Percentiles rank a stretch among this genome's conserved stretches.
Conservation (phyloP, 2,329 filamentous ascomycete genomes). For the Paecilomyces variotii region DNA sequence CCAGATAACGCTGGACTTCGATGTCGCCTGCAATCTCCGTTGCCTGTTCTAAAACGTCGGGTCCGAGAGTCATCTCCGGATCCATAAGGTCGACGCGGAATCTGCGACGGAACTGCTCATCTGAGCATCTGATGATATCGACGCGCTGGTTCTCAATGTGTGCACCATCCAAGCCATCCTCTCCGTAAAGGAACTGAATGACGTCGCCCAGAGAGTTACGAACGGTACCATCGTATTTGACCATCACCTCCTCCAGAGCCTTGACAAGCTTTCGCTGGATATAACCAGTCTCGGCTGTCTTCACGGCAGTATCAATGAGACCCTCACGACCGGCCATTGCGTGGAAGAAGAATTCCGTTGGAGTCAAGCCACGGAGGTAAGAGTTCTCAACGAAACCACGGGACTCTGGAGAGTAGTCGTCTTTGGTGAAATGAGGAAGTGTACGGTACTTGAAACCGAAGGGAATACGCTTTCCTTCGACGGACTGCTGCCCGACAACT, state of each 20-base stretch:
- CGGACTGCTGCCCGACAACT: slow-evolving; percentile 93
- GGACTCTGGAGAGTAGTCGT: slow-evolving; percentile 95
- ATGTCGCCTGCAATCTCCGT: slow-evolving; percentile 79
- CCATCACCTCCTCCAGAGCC: slow-evolving; percentile 93
- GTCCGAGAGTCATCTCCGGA: slow-evolving; percentile 51
- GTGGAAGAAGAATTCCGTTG: slow-evolving; percentile 98
- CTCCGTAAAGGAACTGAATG: slow-evolving; percentile 94
- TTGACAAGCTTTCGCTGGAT: slow-evolving; percentile 98
- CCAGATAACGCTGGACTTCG: slow-evolving; percentile 77
- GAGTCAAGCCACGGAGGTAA: slow-evolving; percentile 89
- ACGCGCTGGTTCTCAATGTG: slow-evolving; percentile 89
- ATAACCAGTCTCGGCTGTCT: slow-evolving; percentile 98
- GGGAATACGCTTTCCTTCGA: slow-evolving; percentile 97
- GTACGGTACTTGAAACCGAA: slow-evolving; percentile 99
- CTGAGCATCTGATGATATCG: slow-evolving; percentile 74
- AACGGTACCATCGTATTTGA: slow-evolving; percentile 94
- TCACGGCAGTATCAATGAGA: slow-evolving; percentile 98
- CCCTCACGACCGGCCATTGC: slow-evolving; percentile 99
- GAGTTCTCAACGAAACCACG: slow-evolving; percentile 98
- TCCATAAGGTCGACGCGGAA: slow-evolving; percentile 86
- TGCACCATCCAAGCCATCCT: slow-evolving; percentile 90
- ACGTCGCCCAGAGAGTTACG: slow-evolving; percentile 95
- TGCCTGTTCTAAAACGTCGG: slow-evolving; percentile 74
- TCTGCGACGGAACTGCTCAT: slow-evolving; percentile 67
- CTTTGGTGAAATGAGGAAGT: slow-evolving; percentile 95